Base-by-base conservation (phyloP, 2,329 filamentous ascomycete genomes). In the Hypoxylon sp. region DNA sequence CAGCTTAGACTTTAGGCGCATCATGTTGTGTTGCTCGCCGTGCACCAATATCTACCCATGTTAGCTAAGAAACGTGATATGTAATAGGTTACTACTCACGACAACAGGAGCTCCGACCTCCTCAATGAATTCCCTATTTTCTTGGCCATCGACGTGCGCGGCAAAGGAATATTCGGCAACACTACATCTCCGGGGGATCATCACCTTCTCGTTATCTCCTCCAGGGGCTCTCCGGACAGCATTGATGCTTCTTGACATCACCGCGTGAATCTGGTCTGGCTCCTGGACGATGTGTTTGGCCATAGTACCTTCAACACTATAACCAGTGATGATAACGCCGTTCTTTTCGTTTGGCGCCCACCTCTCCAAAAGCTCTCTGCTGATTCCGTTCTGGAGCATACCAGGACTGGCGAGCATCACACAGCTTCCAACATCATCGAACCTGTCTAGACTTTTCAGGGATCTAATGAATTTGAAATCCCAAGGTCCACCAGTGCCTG, bases 231-330 rank as follows among this genome's bases (percentile, higher is more conserved):
- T 84, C 28, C 90, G 86, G 45, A 89, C 87, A 1, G 86, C 88
- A 0, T 87, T 89, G 30, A 86, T 85, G 73, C 88, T 89, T 62
- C 91, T 86, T 45, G 90, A 93, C 90, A 97, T 98, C 75, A 98
- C 92, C 0, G 95, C 95, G 65, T 94, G 94, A 63, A 99, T 98
- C 75, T 94, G 91, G 67, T 98, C 94, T 0, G 96, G 96, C 77
- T 98, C 96, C 72, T 95, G 93, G 82, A 98, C 91, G 69, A 99
- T 93, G 74, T 96, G 90, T 80, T 97, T 95, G 2, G 94, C 96
- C 95, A 99, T 98, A 0, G 96, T 99, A 5, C 96, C 96, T 80
- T 99, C 96, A 6, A 99, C 95, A 67, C 94, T 98, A 82, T 99
- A 99, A 77, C 96, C 96, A 0, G 96, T 99, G 79, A 99, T 97